Base-by-base conservation (phyloP, 202 grass and related monocot species). In the Brachypodium distachyon region DNA sequence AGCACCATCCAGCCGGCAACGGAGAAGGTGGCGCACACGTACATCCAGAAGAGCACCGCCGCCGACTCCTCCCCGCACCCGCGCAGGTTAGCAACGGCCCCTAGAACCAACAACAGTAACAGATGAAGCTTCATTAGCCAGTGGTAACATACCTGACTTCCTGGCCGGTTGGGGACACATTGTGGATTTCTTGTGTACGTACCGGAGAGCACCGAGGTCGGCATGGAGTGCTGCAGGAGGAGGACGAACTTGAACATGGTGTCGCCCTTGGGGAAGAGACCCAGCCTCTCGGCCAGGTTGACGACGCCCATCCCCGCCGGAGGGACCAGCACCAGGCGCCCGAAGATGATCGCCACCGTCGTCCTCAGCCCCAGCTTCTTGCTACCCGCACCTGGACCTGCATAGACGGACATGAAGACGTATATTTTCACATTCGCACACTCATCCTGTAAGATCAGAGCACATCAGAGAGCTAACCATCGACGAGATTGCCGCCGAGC, bases 241-340 rank as follows among this genome's bases (percentile, higher is more conserved):
- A 91, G 89, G 57, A 91, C 89, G 76, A 91, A 91, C 75, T 91
- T 91, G 59, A 91, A 87, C 84, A 91, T 85, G 33, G 75, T 65
- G 53, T 91, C 89, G 33, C 79, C 81, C 22, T 55, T 81, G 42
- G 81, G 89, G 9, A 91, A 48, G 21, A 91, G 73, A 39, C 79
- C 79, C 28, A 91, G 58, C 43, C 68, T 85, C 9, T 91, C 89
- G 17, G 84, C 89, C 16, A 91, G 7, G 12, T 71, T 82, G 25
- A 91, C 85, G 44, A 91, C 84, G 39, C 84, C 81, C 60, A 91
- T 74, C 55, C 89, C 89, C 42, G 32, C 77, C 12, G 76, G 84
- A 67, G 89, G 89, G 61, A 87, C 89, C 72, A 91, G 39, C 28
- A 87, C n/a, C 40, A 91, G 76, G 43, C 89, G 75, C 56, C 31